Conservation (phyloP, 768 basidiomycete species). For the Leccinum olivaceopallidum region DNA sequence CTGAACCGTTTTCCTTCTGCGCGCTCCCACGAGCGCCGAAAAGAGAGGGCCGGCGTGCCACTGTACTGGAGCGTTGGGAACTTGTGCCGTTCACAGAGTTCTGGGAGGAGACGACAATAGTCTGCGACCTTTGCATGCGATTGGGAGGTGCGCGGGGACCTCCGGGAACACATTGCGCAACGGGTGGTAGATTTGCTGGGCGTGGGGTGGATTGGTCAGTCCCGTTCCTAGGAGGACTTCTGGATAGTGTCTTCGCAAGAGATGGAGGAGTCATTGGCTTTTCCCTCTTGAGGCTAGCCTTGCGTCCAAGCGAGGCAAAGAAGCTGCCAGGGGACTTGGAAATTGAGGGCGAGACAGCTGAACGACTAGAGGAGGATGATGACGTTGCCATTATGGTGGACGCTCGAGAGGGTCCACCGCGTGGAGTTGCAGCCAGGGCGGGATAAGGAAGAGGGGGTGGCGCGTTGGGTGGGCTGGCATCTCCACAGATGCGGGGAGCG, state of each 20-base stretch:
- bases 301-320: conserved; percentile 74
- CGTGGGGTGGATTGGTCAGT: conserved; percentile 32
- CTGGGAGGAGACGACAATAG: conserved; percentile 49
- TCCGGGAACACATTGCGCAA: conserved; percentile 61
- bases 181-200: conserved; percentile 29
- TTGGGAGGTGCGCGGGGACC: conserved; percentile 71
- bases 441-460: conserved; percentile 76
- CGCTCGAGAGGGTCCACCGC: conserved; percentile 26
- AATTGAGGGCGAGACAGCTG: conserved; percentile 41
- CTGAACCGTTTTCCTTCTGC: conserved; percentile 3
- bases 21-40: conserved; percentile 24
- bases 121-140: conserved; percentile 67
- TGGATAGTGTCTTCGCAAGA: conserved; percentile 38
- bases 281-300: conserved; percentile 54
- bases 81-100: conserved; percentile 15
- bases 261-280: conserved; percentile 32
- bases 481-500: conserved; percentile 44
- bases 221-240: conserved; percentile 33
- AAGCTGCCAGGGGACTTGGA: conserved; percentile 57
- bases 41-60: conserved; percentile 32
- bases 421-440: conserved; percentile 48
- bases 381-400: conserved; percentile 39
- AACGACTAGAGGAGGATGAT: conserved; percentile 49
- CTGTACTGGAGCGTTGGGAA: conserved; percentile 34
- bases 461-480: conserved; percentile 52